Evolutionary conservation across 2,329 filamentous ascomycete genomes (phyloP), one percentile per base, ranked within the genome.

Genomic region (Penicillium sp.): DNA sequence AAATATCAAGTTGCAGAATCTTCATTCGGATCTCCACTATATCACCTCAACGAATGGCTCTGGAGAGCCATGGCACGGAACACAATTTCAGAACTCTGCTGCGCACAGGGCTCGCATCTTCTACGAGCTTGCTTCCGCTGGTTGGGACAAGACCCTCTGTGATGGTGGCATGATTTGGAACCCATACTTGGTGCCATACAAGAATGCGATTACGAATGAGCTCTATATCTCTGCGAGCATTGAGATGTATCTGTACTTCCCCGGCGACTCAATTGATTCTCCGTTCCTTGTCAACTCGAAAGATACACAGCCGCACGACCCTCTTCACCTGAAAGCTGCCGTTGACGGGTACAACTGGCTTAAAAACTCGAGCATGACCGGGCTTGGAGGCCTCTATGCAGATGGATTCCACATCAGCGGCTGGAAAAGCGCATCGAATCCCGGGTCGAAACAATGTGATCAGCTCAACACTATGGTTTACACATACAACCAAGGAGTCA

Each of bases 131-230:
- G 87, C 88, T 4, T 79, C 82, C 4, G 74, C 78, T 10, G 89
- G 92, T 4, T 97, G 91, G 89, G 87, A 95, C 64, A 86, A 81
- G 18, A 77, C 77, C 19, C 78, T 95, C 4, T 97, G 92, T 62
- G 80, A 80, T 4, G 92, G 92, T 18, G 92, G 92, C 37, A 95
- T 97, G 87, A 80, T 83, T 12, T 97, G 92, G 92, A 95, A 88
- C 58, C 89, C 89, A 2, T 80, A 82, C 30, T 73, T 92, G 25
- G 70, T 78, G 33, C 89, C 90, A 0, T 97, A 96, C 75, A 97
- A 96, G 66, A 97, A 97, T 63, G 89, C 92, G 55, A 95, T 97
- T 61, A 97, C 92, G 27, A 96, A 96, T 64, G 83, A 96, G 66
- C 80, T 96, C 1, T 96, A 81, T 72, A 88, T 96, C 52, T 79